A percentile compares a stretch with the other conserved stretches of the same genome.
Evolutionary conservation across 148 eudicot species (phyloP).

Genomic region (Amaranthus cruentus): DNA sequence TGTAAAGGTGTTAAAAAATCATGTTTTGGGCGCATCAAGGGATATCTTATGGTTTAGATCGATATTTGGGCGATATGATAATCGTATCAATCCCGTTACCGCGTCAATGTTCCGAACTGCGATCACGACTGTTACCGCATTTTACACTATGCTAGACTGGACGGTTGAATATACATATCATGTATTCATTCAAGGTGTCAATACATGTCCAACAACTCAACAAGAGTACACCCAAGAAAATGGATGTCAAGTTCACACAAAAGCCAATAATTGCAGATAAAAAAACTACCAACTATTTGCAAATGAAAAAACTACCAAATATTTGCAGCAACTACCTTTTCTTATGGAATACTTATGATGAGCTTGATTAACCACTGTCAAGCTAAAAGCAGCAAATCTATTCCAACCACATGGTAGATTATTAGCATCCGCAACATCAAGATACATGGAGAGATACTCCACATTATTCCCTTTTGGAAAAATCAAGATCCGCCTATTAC

Average conservation of each 20-base stretch:
- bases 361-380: constrained; percentile 74
- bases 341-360: constrained; percentile 54
- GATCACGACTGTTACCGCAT: too few species aligned
- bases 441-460: constrained; percentile 81
- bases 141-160: too few species aligned
- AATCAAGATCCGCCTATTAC: constrained; percentile 75
- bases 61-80: too few species aligned
- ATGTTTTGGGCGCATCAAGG: too few species aligned
- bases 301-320: neutral
- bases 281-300: neutral
- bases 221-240: neutral
- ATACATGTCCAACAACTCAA: neutral
- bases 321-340: constrained; percentile 47
- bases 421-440: constrained; percentile 87
- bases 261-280: neutral
- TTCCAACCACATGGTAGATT: constrained; percentile 92
- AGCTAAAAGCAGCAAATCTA: constrained; percentile 84
- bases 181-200: neutral
- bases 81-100: too few species aligned
- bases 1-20: too few species aligned
- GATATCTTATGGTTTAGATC: too few species aligned
- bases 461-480: constrained; percentile 96
- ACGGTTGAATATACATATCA: too few species aligned
- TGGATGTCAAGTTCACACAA: neutral
- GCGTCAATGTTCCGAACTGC: too few species aligned